These are phyloP conservation scores for Akanthomyces uredinophilus DNA, from an alignment of 2,329 filamentous ascomycete genomes.

Conservation along the genomic window DNA sequence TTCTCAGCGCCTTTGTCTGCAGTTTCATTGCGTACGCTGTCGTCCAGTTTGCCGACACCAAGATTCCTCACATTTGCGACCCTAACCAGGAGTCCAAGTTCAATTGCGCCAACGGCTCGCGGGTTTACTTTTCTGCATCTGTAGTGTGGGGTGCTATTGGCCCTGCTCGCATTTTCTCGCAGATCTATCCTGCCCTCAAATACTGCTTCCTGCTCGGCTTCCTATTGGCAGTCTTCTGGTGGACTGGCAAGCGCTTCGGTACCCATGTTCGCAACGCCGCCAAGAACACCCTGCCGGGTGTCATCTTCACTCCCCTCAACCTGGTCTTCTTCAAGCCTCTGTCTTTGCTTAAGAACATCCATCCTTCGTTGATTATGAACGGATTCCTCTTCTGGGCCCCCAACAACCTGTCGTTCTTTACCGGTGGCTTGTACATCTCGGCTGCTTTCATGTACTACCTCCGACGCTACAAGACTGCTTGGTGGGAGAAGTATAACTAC, in stretches of 20 bases:
- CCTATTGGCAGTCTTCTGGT: constrained; percentile 33
- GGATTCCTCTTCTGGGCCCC: constrained; percentile 39
- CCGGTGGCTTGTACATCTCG: constrained; percentile 35
- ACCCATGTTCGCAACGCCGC: constrained; percentile 12
- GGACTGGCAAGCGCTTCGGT: constrained; percentile 64
- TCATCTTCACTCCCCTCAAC: constrained; percentile 17
- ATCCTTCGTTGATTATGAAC: constrained; percentile 36
- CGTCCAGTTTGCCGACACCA: constrained; percentile 30
- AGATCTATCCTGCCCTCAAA: constrained; percentile 12
- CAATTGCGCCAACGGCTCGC: constrained; percentile 27
- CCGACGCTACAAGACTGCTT: constrained; percentile 32
- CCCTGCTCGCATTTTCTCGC: constrained; percentile 32
- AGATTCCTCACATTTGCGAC: constrained; percentile 29
- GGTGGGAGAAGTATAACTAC: constrained; percentile 44
- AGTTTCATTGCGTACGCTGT: constrained; percentile 40
- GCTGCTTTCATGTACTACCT: constrained; percentile 41
- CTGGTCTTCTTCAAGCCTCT: constrained; percentile 21
- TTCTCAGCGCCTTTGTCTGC: constrained; percentile 38
- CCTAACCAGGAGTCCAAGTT: constrained; percentile 28
- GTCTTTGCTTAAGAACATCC: constrained; percentile 32
- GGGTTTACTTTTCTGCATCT: constrained; percentile 29
- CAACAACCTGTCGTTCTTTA: constrained; percentile 39
- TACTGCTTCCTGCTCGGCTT: constrained; percentile 18
- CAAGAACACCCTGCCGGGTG: constrained; percentile 4
- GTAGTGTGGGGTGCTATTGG: constrained; percentile 28